Base-by-base conservation (phyloP, 2,329 filamentous ascomycete genomes). In the Diplodia corticola region DNA sequence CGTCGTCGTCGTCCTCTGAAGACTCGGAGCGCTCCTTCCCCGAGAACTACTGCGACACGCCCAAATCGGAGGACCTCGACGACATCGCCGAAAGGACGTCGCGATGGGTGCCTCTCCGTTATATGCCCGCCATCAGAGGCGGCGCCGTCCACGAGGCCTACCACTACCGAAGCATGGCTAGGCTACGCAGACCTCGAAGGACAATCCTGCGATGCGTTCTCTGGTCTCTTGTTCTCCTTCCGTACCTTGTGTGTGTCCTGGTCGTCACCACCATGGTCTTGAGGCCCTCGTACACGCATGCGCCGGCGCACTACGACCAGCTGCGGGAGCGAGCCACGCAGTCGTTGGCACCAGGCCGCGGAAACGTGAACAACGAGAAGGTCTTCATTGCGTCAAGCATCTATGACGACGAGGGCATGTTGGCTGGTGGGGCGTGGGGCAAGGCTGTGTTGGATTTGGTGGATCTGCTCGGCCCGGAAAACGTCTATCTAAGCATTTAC, bases 371-470 rank as follows among this genome's bases (percentile, higher is more conserved):
- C 64, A 81, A 85, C 59, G 88, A 92, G 74, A 89, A 87, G 71
- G 80, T 92, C n/a, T 92, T 90, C 72, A 90, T 93, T 61, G 88
- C 88, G 1, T 86, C 89, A 17, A 91, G 88, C 71, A 82, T 93
- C 64, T 89, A 90, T 70, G 89, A 92, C 71, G 80, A 81, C 22
- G 80, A 81, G 6, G 89, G 88, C 1, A 78, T 83, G 2, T 78
- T 92, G 22, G 84, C 88, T 0, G 78, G 81, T 6, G 89, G 89
- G 1, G 78, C 80, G 30, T 93, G 90, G 90, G 89, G 87, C 0
- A 74, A 82, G 67, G 82, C 83, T 26, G 73, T 93, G 0, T 73
- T 88, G 48, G 79, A 86, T 22, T 76, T 93, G 64, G 83, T 92
- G 35, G 81, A 90, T 57, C 74, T 91, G 33, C 80, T 93, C 44